Base-by-base conservation (phyloP, 2,329 filamentous ascomycete species). In the Aspergillus felis region DNA sequence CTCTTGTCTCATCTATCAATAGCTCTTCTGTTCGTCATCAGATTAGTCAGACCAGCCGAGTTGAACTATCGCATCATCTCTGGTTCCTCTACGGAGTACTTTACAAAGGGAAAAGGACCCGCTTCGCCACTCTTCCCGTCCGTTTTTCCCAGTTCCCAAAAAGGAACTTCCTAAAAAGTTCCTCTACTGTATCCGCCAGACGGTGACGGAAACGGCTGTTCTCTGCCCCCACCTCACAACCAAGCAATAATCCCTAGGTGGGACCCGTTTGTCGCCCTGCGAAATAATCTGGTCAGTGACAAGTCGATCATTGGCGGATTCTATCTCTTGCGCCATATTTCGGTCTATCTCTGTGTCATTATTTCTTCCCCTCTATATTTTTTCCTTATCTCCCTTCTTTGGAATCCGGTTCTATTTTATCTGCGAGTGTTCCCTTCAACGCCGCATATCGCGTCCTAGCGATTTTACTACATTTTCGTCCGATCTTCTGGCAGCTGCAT, bases 261-360 rank as follows among this genome's bases (percentile, higher is more conserved):
- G 68, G 66, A 69, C 68, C 69, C 81, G 61, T 61, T 58, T 61
- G 28, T 76, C 74, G 35, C 81, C 76, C 75, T 42, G 81, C 75
- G 59, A 74, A 29, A 29, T 29, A 12, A 77, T 27, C 79, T 75
- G 41, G 79, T 77, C 70, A 67, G 63, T 61, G 53, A 56, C 60
- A 63, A 65, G 68, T 64, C 69, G 69, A 72, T 72, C 68, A 63
- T 51, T 62, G 58, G 59, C 64, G 65, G 59, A 58, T 54, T 60
- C 57, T 53, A 57, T 58, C 41, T 28, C 42, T 54, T 47, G 54
- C 56, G 35, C 58, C 41, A 59, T 60, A 64, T 57, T 56, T 50
- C 57, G 56, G 51, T 57, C 52, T 56, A 53, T 53, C 57, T 51
- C 57, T 60, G 51, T 67, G 60, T 65, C 60, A 64, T 66, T 59